phyloP scores from a whole-genome alignment of 495 filamentous ascomycete species.

The Lasiosphaeris hirsuta region DNA sequence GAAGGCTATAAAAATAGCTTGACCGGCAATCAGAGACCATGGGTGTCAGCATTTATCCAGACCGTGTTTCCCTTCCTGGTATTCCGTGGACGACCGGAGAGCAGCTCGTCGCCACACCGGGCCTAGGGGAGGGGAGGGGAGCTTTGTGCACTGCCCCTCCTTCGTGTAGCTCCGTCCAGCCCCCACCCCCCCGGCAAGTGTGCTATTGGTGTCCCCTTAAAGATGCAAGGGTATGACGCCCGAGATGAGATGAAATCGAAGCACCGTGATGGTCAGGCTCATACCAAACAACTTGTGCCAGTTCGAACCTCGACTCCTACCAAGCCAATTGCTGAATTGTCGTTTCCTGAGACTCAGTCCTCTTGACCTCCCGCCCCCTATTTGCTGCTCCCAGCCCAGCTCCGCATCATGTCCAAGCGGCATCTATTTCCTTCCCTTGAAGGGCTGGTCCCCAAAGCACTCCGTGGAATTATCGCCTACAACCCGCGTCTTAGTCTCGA shows the following conservation, averaged over 20 bases:
- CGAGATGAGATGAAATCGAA: neutral
- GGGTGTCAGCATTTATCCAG: conserved; percentile 29
- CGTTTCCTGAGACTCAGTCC: neutral
- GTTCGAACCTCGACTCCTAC: neutral
- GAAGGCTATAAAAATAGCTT: conserved; percentile 19
- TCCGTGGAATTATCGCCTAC: conserved; percentile 53
- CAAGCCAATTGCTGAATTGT: neutral
- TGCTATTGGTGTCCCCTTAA: conserved; percentile 15
- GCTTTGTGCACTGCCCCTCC: conserved; percentile 25
- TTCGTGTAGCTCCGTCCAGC: conserved; percentile 8
- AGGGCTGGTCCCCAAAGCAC: conserved; percentile 53
- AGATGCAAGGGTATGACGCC: conserved; percentile 14
- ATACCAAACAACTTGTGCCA: neutral
- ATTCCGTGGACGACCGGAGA: conserved; percentile 20
- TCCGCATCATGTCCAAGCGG: conserved; percentile 40
- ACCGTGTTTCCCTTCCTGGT: conserved; percentile 29
- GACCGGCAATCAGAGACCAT: conserved; percentile 9
- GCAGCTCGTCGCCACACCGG: conserved; percentile 14
- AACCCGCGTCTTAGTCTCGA: conserved; percentile 57
- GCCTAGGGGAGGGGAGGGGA: conserved; percentile 16
- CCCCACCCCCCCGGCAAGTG: conserved; percentile 25
- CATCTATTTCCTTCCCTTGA: conserved; percentile 46
- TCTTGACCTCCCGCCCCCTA: neutral
- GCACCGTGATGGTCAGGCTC: conserved; percentile 4
- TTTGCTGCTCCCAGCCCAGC: neutral